Conservation (phyloP, 306 rosid species). For the Prunus mira region DNA sequence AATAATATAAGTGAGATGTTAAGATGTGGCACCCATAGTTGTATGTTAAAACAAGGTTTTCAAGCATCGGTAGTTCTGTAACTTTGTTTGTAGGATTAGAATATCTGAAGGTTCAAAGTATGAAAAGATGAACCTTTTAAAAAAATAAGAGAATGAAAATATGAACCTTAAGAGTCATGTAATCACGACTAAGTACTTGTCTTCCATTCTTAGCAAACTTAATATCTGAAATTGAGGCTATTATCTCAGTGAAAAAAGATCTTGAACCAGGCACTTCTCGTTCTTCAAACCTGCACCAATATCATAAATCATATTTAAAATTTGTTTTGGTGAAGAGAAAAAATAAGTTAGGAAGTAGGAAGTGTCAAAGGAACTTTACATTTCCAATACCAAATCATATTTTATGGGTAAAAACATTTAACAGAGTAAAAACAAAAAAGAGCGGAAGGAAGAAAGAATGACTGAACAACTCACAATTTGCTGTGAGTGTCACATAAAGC, state of each 20-base stretch:
- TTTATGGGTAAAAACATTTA: background rate
- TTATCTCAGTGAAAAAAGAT: constrained; percentile 96
- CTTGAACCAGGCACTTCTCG: constrained; percentile 90
- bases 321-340: background rate
- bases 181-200: constrained; percentile 94
- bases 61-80: background rate
- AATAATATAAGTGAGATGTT: background rate
- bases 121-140: background rate
- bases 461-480: constrained; percentile 60
- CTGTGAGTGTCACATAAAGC: constrained; percentile 95
- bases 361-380: background rate
- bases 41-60: background rate
- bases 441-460: constrained; percentile 6
- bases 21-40: background rate
- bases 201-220: constrained; percentile 91
- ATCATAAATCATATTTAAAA: background rate
- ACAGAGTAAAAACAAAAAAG: constrained; percentile 11
- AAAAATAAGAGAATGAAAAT: background rate
- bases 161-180: constrained; percentile 93
- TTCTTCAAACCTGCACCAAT: constrained; percentile 81
- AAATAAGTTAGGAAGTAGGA: background rate
- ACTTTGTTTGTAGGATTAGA: background rate
- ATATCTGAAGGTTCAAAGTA: background rate
- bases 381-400: background rate
- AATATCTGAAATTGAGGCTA: constrained; percentile 96